Evolutionary conservation across 2,329 filamentous ascomycete species (phyloP), one percentile per base, ranked within the genome.

Genomic region (Sclerotinia nivalis): DNA sequence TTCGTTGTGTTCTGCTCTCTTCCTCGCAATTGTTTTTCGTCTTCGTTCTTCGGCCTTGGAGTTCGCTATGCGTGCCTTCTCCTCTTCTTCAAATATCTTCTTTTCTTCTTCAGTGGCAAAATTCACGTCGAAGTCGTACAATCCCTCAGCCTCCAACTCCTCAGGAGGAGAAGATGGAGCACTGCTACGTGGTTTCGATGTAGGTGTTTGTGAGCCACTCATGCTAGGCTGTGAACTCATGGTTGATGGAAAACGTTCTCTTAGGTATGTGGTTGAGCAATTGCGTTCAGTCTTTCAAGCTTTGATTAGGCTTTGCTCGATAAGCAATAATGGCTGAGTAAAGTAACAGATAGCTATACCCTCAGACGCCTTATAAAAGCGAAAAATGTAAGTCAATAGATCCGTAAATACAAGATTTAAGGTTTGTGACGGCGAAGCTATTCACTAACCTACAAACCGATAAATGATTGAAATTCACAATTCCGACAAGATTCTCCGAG

Each of bases 21-120:
- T 85, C 72, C 81, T 84, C 50, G 76, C 75, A 2, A 75, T 76
- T 1, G 77, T 70, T 49, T 78, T 78, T 37, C 71, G 67, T 22
- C 76, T 71, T 43, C 73, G 70, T 37, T 75, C 70, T 70, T 85
- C 83, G 0, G 79, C 78, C 56, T 83, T 83, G 18, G 84, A 82
- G 58, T 89, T 88, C 59, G 81, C 80, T 12, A 79, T 77, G 10
- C 77, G 78, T 0, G 83, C 83, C 34, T 83, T 84, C 54, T 83
- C 81, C 70, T 86, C 84, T 69, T 85, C 83, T 47, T 75, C 71
- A 10, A 73, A 66, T 50, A 78, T 72, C 18, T 73, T 71, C 61
- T 77, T 75, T 55, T 78, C 76, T 68, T 78, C 76, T 22, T 70
- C 71, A 22, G 73, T 77, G 43, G 70, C 71, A n/a, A 75, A 72